Evolutionary conservation across 441 rosid genomes (phyloP).

Genomic region (Gossypium davidsonii): DNA sequence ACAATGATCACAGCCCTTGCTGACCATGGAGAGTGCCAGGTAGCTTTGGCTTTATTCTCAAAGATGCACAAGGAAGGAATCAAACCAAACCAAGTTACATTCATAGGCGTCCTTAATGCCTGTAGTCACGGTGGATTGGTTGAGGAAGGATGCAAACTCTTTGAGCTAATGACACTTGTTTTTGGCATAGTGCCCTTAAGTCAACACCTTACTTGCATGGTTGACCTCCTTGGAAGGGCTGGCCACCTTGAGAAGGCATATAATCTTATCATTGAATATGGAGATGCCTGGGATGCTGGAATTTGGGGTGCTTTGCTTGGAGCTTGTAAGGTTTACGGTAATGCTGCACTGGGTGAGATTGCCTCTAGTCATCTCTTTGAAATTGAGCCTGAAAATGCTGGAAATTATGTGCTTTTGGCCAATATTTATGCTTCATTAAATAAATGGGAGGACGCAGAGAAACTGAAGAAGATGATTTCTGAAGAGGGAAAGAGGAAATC

Average conservation of each 20-base stretch:
- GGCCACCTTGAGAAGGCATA: constrained; percentile 44
- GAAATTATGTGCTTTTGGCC: constrained; percentile 45
- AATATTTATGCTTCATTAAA: constrained; percentile 37
- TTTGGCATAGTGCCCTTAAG: constrained; percentile 26
- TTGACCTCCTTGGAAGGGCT: constrained; percentile 52
- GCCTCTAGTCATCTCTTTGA: constrained; percentile 41
- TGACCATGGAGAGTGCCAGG: constrained; percentile 38
- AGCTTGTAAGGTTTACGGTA: constrained; percentile 45
- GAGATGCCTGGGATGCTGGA: constrained; percentile 30
- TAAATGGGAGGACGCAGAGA: constrained; percentile 54
- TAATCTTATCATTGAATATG: constrained; percentile 27
- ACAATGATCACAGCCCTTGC: constrained; percentile 47
- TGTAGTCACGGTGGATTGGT: constrained; percentile 51
- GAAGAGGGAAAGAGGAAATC: constrained; percentile 32
- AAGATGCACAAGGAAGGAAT: constrained; percentile 41
- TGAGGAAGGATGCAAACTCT: constrained; percentile 39
- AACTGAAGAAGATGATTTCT: constrained; percentile 30
- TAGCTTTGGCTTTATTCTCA: constrained; percentile 39
- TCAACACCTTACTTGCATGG: constrained; percentile 46
- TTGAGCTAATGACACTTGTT: constrained; percentile 25
- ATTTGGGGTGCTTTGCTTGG: constrained; percentile 51
- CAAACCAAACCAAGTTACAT: constrained; percentile 45
- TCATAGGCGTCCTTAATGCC: constrained; percentile 37
- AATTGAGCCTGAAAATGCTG: constrained; percentile 44
- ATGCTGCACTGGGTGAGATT: constrained; percentile 37